phyloP scores from a whole-genome alignment of 2,329 filamentous ascomycete species.

The Arthrobotrys sphaeroides region DNA sequence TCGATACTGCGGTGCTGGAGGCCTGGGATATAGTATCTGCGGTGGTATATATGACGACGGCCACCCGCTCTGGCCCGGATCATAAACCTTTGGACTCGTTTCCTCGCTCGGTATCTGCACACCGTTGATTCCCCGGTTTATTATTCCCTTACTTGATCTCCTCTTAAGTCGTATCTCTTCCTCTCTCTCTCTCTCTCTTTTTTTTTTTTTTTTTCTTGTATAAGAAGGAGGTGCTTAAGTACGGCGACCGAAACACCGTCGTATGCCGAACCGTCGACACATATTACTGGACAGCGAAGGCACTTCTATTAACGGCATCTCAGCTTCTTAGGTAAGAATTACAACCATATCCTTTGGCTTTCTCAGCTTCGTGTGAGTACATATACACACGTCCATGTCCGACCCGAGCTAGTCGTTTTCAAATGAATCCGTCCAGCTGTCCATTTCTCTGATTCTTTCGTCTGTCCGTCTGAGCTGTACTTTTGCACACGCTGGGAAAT shows the following conservation, averaged over 20 bases:
- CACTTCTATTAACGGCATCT: background rate
- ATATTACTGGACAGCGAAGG: constrained; percentile 1
- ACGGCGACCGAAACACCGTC: constrained; percentile 31
- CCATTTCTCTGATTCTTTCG: background rate
- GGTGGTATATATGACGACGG: constrained; percentile 46
- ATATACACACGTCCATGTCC: too few species aligned
- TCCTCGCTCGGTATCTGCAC: background rate
- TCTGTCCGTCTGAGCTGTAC: too few species aligned
- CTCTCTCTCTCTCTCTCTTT: too few species aligned
- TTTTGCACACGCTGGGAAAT: too few species aligned
- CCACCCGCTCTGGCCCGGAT: constrained; percentile 35
- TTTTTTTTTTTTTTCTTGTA: constrained; percentile 3
- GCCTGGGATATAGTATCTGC: background rate
- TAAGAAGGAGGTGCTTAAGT: background rate
- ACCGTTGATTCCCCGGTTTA: background rate
- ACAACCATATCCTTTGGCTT: background rate
- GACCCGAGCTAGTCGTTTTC: background rate
- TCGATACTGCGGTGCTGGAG: background rate
- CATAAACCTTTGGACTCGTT: background rate
- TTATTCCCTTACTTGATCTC: background rate
- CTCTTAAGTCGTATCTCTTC: too few species aligned
- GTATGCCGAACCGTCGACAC: constrained; percentile 1
- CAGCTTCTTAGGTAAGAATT: constrained; percentile 44
- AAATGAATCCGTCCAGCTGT: background rate
- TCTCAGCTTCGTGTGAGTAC: background rate